phyloP scores from a whole-genome alignment of 2,329 filamentous ascomycete species.

The Fusarium sp. region DNA sequence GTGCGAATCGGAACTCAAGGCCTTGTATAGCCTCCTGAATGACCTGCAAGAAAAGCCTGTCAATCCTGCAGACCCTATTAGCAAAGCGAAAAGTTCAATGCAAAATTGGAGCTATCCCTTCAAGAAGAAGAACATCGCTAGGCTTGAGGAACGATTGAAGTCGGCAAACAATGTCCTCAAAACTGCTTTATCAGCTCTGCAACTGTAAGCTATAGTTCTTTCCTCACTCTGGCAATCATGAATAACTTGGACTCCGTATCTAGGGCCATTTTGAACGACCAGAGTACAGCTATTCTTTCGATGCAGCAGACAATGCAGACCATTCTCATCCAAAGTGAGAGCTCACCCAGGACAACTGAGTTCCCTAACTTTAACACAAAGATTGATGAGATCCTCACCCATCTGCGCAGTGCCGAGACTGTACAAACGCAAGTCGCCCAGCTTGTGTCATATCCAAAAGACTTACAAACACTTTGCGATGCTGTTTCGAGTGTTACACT shows the following conservation, averaged over 20 bases:
- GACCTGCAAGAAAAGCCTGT: fast-evolving
- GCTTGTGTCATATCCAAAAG: not conserved
- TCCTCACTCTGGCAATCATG: fast-evolving
- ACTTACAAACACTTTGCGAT: not conserved
- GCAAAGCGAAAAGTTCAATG: fast-evolving
- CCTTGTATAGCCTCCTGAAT: fast-evolving
- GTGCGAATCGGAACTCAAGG: fast-evolving
- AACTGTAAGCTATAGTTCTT: fast-evolving
- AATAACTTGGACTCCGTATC: fast-evolving
- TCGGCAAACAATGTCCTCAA: not conserved
- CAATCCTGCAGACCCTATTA: fast-evolving
- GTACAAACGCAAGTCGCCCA: fast-evolving
- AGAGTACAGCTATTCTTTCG: fast-evolving
- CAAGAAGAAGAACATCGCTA: not conserved
- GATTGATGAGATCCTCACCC: not conserved
- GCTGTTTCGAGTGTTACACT: not conserved
- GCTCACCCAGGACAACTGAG: not conserved
- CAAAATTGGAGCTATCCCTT: not conserved
- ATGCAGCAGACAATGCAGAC: not conserved
- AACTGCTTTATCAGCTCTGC: fast-evolving
- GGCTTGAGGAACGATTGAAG: not conserved
- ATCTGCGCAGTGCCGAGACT: not conserved
- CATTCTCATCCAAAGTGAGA: not conserved
- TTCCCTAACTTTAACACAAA: not conserved
- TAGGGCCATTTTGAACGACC: not conserved